Evolutionary conservation across 192 early-diverging fungal species (phyloP), one percentile per base, ranked within the genome.

Genomic region (Coemansia sp.): DNA sequence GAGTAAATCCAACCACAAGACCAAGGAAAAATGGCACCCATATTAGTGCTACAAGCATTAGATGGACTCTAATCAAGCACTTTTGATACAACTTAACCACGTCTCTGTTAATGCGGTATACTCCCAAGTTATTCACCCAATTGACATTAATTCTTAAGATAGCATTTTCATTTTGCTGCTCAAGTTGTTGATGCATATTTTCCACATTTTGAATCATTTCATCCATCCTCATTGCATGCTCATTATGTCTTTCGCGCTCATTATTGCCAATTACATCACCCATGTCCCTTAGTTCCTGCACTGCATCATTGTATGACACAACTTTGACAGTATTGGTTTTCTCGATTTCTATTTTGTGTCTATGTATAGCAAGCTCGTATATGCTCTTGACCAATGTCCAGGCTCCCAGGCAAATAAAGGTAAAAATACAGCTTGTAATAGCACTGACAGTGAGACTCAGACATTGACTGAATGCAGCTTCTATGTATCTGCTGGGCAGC

Each of bases 1-100:
- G n/a, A 16, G 47, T 8, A 37, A 18, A 50, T 50, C 29, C 59
- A 50, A 35, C 23, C 6, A 20, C 48, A 27, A 61, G 19, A 50
- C 59, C 59, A 37, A 49, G 8, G 0, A 20, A 43, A 50, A 19
- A 51, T 4, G 59, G 59, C 24, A 51, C 19, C 59, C 59, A 61
- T 20, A 49, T 19, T 16, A 61, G 32, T 20, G 26, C 12, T 12
- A 50, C 23, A 29, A 61, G 11, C 29, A 47, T 23, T 16, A 61
- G 29, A 18, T 61, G 59, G 2, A 20, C 59, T 19, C 7, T 23
- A 3, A 51, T 2, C 19, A 61, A 7, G 4, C 29, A 19, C 4
- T 26, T 50, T 19, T 35, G n/a, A 50, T 61, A 61, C 2, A 61
- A 35, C 10, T 61, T 61, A 16, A 27, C 29, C 24, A 50, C 49